A percentile compares a stretch with the other conserved stretches of the same genome.
Conservation (phyloP, 768 basidiomycete species). For the Phanerochaete sordida region DNA sequence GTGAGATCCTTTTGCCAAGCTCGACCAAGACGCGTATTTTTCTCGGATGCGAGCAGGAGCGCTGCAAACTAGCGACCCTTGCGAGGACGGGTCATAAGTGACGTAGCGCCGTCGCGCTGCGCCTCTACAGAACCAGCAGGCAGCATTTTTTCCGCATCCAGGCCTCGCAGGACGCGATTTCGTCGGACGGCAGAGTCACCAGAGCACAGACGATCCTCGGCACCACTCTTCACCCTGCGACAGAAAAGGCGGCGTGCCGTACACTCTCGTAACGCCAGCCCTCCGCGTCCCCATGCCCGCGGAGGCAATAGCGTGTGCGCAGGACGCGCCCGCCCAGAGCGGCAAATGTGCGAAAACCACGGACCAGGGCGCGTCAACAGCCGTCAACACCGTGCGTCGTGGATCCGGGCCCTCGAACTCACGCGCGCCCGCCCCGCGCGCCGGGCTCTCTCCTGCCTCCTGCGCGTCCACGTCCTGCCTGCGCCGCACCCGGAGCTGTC, state of each 20-base stretch:
- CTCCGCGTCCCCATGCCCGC: neutral
- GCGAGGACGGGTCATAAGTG: too few species aligned
- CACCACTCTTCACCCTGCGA: neutral
- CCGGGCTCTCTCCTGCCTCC: neutral
- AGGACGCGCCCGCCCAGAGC: neutral
- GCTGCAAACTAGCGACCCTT: too few species aligned
- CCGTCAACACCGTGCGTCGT: neutral
- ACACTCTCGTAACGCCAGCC: too few species aligned
- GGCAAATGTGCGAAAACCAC: constrained; percentile 4
- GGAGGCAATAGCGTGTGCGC: neutral
- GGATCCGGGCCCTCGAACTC: neutral
- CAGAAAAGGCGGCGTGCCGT: too few species aligned
- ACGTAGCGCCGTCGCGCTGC: too few species aligned
- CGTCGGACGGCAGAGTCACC: neutral
- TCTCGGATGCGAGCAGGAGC: too few species aligned
- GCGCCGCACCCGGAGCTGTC: too few species aligned
- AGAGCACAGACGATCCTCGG: neutral
- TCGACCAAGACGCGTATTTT: too few species aligned
- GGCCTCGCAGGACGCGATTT: neutral
- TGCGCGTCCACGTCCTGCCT: neutral
- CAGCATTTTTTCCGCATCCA: too few species aligned
- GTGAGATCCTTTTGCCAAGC: neutral
- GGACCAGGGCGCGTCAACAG: neutral
- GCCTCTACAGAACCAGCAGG: too few species aligned
- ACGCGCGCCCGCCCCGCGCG: neutral